phyloP scores from a whole-genome alignment of 768 basidiomycete species.

The Hericium coralloides region DNA sequence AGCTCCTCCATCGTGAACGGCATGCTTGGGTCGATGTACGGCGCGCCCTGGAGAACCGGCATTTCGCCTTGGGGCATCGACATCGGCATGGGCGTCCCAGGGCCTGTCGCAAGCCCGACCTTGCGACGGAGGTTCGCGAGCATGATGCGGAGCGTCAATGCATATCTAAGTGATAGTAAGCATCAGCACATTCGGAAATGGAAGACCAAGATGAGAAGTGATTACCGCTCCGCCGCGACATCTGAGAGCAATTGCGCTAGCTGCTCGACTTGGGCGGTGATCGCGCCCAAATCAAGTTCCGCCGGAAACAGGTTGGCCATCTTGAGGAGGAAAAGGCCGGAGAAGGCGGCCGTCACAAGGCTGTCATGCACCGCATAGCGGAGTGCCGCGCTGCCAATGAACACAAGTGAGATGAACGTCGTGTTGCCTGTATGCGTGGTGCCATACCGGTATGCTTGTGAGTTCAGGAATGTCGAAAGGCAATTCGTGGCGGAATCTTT shows the following conservation, averaged over 20 bases:
- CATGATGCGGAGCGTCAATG: constrained; percentile 88
- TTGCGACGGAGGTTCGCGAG: constrained; percentile 86
- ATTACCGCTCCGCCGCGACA: constrained; percentile 82
- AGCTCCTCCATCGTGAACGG: constrained; percentile 82
- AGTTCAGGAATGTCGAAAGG: constrained; percentile 75
- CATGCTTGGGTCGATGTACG: constrained; percentile 45
- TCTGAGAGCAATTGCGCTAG: constrained; percentile 85
- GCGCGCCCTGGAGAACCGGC: constrained; percentile 24
- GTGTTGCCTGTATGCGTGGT: neutral
- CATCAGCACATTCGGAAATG: neutral
- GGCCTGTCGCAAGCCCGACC: constrained; percentile 44
- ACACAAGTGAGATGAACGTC: constrained; percentile 1
- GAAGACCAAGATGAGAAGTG: neutral
- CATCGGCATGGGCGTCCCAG: constrained; percentile 2
- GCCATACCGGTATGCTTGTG: constrained; percentile 69
- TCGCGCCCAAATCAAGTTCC: constrained; percentile 68
- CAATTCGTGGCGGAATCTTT: constrained; percentile 88
- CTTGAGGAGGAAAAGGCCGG: constrained; percentile 85
- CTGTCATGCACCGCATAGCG: constrained; percentile 91
- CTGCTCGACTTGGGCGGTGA: constrained; percentile 82
- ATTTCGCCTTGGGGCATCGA: neutral
- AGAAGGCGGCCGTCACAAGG: constrained; percentile 86
- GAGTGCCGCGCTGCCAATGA: constrained; percentile 58
- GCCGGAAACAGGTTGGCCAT: constrained; percentile 90
- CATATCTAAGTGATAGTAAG: constrained; percentile 47